Percentiles rank a stretch among this genome's conserved stretches.
These are phyloP conservation scores for Sungouiella blattae DNA, from an alignment of 805 yeast genomes.

Conservation along the genomic window DNA sequence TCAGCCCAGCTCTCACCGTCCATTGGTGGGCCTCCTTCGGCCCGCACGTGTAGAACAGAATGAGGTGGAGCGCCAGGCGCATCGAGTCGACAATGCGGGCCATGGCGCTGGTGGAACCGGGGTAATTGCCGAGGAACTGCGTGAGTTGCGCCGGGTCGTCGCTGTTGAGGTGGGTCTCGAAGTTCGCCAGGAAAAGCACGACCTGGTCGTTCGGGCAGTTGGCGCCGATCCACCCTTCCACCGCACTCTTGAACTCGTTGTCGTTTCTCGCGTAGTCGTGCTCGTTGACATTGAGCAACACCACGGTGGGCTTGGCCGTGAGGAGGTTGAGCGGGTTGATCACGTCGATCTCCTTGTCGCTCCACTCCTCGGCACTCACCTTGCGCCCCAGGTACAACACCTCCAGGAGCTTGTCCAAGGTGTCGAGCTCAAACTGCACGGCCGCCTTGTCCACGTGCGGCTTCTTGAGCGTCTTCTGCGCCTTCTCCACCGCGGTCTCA, in stretches of 20 bases:
- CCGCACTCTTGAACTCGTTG: slow-evolving; percentile 49
- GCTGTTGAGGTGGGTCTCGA: slow-evolving; percentile 35
- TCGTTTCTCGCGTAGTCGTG: slow-evolving; percentile 56
- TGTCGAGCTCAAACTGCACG: slow-evolving; percentile 24
- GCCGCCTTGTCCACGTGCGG: slow-evolving; percentile 25
- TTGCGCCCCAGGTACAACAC: slow-evolving; percentile 50
- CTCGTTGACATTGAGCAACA: slow-evolving; percentile 68
- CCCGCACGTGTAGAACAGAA: slow-evolving; percentile 95
- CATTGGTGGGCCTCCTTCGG: slow-evolving; percentile 97
- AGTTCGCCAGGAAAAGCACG: slow-evolving; percentile 42
- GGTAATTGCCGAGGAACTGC: too few species aligned
- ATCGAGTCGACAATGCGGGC: slow-evolving; percentile 52
- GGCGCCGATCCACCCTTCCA: slow-evolving; percentile 62
- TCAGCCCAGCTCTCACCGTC: slow-evolving; percentile 89
- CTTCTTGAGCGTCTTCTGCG: slow-evolving; percentile 24
- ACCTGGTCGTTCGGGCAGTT: slow-evolving; percentile 57
- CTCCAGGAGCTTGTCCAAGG: slow-evolving; percentile 31
- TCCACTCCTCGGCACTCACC: slow-evolving; percentile 59
- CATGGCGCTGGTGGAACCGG: slow-evolving; percentile 44
- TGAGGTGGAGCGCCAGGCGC: slow-evolving; percentile 41
- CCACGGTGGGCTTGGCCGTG: slow-evolving; percentile 87
- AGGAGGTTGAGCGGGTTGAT: slow-evolving; percentile 70
- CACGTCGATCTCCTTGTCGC: slow-evolving; percentile 56
- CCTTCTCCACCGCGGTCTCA: slow-evolving; percentile 43
- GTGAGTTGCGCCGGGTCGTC: too few species aligned